These are phyloP conservation scores for Xerocomus minutiporus DNA, from an alignment of 1,284 basidiomycete genomes.

Conservation along the genomic window DNA sequence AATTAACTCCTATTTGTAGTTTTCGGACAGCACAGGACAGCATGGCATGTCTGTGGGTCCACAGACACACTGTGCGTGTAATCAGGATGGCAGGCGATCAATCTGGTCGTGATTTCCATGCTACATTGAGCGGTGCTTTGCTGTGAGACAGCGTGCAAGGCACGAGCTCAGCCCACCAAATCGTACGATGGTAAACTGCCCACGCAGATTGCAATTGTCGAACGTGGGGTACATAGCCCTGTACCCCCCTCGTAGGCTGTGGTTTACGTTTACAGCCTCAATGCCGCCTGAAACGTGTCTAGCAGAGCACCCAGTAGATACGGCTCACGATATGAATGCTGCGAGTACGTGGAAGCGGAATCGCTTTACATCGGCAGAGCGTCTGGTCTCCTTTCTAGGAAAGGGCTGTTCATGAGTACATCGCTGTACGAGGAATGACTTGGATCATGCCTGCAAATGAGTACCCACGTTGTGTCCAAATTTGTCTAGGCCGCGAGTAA, in stretches of 20 bases:
- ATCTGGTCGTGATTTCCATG: slow-evolving; percentile 24
- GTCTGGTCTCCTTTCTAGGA: slow-evolving; percentile 22
- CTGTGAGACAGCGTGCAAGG: slow-evolving; percentile 20
- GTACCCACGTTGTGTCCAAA: slow-evolving; percentile 20
- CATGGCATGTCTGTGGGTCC: slow-evolving; percentile 5
- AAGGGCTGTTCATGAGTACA: slow-evolving; percentile 8
- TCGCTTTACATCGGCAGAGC: slow-evolving; percentile 19
- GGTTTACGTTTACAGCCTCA: slow-evolving; percentile 29
- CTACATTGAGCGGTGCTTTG: slow-evolving; percentile 17
- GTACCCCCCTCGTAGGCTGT: slow-evolving; percentile 24
- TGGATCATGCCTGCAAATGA: slow-evolving; percentile 2
- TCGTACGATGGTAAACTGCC: slow-evolving; percentile 13
- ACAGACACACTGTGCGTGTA: slow-evolving; percentile 17
- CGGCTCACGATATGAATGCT: slow-evolving; percentile 24
- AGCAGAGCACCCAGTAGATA: slow-evolving; percentile 10
- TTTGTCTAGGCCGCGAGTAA: slow-evolving; percentile 3
- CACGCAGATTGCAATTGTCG: slow-evolving; percentile 19
- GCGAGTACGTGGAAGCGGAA: slow-evolving; percentile 27
- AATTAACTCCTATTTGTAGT: slow-evolving; percentile 22
- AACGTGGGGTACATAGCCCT: slow-evolving; percentile 18
- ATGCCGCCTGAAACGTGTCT: slow-evolving; percentile 24
- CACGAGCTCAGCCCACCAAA: slow-evolving; percentile 13
- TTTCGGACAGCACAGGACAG: slow-evolving; percentile 1
- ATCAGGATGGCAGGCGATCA: slow-evolving; percentile 17
- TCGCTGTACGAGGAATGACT: slow-evolving; percentile 13